Percentiles rank a stretch among this genome's conserved stretches.
Conservation (phyloP, 2,329 filamentous ascomycete genomes). For the Nothophoma quercina region DNA sequence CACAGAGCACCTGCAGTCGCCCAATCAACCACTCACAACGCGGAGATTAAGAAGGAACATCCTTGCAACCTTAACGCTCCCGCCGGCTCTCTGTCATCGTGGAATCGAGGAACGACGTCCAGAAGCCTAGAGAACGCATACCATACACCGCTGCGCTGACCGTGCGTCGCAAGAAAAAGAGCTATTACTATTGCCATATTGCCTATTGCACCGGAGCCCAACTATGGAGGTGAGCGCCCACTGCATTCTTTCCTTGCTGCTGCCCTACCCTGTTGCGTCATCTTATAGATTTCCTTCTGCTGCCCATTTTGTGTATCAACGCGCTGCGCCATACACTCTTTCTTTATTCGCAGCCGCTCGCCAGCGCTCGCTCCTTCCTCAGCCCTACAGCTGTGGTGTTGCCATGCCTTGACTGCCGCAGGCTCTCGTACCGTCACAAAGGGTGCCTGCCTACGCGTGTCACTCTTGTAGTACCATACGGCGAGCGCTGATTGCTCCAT, state of each 20-base stretch:
- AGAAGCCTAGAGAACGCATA: conserved; percentile 21
- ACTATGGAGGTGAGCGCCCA: conserved; percentile 21
- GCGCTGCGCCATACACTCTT: conserved; percentile 5
- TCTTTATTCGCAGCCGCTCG: background rate
- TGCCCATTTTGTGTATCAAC: conserved; percentile 5
- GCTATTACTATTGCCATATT: conserved; percentile 18
- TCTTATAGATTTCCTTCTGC: conserved; percentile 17
- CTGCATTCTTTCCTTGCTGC: conserved; percentile 15
- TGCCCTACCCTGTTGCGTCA: conserved; percentile 20
- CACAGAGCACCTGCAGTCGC: conserved; percentile 9
- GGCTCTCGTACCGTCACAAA: conserved; percentile 16
- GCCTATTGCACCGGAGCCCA: conserved; percentile 20
- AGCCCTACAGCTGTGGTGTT: conserved; percentile 35
- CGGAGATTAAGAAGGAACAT: conserved; percentile 19
- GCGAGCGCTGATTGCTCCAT: conserved; percentile 20
- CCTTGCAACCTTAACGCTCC: conserved; percentile 19
- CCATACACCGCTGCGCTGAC: conserved; percentile 21
- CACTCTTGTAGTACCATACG: conserved; percentile 49
- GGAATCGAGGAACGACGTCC: conserved; percentile 18
- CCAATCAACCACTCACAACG: conserved; percentile 16
- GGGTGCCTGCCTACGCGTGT: conserved; percentile 17
- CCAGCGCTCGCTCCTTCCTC: conserved; percentile 25
- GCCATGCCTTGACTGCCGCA: conserved; percentile 42
- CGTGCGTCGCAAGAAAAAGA: conserved; percentile 21
- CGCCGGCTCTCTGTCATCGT: conserved; percentile 17